Percentiles rank a stretch among this genome's conserved stretches.
Evolutionary conservation across 441 rosid species (phyloP).

Genomic region (Eruca vesicaria): DNA sequence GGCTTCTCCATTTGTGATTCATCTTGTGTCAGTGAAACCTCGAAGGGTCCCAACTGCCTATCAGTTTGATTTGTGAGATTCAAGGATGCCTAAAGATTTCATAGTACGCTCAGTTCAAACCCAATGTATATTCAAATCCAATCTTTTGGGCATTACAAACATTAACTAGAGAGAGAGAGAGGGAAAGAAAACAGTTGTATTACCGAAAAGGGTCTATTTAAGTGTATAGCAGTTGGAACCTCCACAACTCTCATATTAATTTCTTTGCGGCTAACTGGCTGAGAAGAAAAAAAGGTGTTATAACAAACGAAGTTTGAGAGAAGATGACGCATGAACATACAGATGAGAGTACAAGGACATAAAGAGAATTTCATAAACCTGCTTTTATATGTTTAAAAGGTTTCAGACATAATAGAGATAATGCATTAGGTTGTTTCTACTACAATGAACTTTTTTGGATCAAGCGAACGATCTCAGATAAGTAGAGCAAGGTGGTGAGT

Average conservation of each 20-base stretch:
- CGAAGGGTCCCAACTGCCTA: conserved; percentile 77
- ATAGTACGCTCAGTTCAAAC: conserved; percentile 27
- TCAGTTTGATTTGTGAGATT: conserved; percentile 79
- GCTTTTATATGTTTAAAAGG: not conserved
- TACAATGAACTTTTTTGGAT: not conserved
- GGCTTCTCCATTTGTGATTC: conserved; percentile 59
- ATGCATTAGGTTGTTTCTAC: not conserved
- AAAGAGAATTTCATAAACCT: not conserved
- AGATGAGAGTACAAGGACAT: conserved; percentile 16
- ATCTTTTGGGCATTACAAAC: not conserved
- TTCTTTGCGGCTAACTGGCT: conserved; percentile 75
- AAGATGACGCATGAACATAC: conserved; percentile 14
- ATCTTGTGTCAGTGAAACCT: conserved; percentile 66
- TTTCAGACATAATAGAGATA: not conserved
- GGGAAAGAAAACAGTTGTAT: not conserved
- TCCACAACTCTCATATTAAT: conserved; percentile 67
- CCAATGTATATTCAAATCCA: conserved; percentile 11
- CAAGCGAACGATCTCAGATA: not conserved
- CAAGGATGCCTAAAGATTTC: conserved; percentile 56
- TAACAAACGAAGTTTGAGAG: not conserved
- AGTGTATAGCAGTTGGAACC: conserved; percentile 59
- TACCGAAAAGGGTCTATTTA: conserved; percentile 80
- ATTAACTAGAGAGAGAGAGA: not conserved
- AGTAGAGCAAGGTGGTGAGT: conserved; percentile 15
- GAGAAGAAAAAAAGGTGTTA: conserved; percentile 23